Evolutionary conservation across 176 grass and related monocot genomes (phyloP).

Genomic region (Zea luxurians): DNA sequence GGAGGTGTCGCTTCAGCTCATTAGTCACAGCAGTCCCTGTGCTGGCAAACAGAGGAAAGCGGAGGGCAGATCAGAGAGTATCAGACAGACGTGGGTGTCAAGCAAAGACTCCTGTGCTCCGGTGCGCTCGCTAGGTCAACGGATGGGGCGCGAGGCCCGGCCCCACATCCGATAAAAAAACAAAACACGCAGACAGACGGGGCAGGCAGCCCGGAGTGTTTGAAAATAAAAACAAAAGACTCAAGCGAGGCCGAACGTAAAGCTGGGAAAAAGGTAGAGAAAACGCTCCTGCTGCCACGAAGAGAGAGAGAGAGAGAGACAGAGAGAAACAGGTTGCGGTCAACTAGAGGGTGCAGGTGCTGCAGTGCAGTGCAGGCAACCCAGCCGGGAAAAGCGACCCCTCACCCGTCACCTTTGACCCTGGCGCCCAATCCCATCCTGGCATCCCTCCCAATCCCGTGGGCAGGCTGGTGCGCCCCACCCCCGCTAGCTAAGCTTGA

Average conservation of each 20-base stretch:
- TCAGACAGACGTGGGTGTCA: neutral
- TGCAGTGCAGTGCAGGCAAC: neutral
- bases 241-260: neutral
- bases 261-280: neutral
- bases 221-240: neutral
- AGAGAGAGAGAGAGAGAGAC: neutral
- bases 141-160: neutral
- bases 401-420: slow-evolving; percentile 54
- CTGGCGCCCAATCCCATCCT: neutral
- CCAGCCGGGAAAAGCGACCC: slow-evolving; percentile 48
- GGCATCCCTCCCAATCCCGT: neutral
- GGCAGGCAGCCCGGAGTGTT: slow-evolving; percentile 37
- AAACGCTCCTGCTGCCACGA: neutral
- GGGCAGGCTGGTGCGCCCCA: slow-evolving; percentile 12
- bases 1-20: neutral
- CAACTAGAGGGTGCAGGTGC: slow-evolving; percentile 39
- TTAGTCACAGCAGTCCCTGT: neutral
- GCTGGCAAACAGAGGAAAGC: neutral
- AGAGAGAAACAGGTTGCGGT: neutral
- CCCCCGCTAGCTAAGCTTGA: slow-evolving; percentile 27
- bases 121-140: neutral
- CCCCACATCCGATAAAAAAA: slow-evolving; percentile 9
- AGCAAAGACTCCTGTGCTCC: neutral
- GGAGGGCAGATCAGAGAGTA: neutral
- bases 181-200: slow-evolving; percentile 22